These are phyloP conservation scores for Plasmodium yoelii DNA, from an alignment of 169 alveolate genomes.

Conservation along the genomic window DNA sequence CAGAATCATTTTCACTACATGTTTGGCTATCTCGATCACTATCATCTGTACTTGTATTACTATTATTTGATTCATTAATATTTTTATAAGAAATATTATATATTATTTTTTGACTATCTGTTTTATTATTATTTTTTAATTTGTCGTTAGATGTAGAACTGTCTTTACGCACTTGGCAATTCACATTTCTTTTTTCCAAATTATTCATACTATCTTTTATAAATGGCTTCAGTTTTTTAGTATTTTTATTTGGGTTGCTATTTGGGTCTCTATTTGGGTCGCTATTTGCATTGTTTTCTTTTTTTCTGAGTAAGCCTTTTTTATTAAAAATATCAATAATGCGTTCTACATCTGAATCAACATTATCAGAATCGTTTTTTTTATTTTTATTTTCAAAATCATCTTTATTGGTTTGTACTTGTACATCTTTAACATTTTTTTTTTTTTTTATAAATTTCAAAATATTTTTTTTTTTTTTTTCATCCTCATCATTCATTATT, in stretches of 20 bases:
- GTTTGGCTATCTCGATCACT: background rate
- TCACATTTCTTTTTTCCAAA: no score
- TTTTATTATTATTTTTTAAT: no score
- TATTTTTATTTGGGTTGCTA: no score
- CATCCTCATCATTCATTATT: background rate
- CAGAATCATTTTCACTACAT: background rate
- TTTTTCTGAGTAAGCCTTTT: background rate
- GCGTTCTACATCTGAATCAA: constrained; percentile 23
- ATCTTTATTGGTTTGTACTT: constrained; percentile 49
- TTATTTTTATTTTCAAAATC: constrained; percentile 1
- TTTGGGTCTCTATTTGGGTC: no score
- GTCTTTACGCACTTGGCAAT: no score
- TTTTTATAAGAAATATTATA: background rate
- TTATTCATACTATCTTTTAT: background rate
- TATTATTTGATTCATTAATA: background rate
- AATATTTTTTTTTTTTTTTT: background rate
- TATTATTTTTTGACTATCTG: background rate
- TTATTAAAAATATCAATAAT: constrained; percentile 20
- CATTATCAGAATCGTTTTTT: background rate
- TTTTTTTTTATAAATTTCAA: background rate
- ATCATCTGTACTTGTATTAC: background rate
- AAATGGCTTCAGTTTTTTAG: background rate
- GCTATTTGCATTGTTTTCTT: background rate
- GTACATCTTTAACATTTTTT: constrained; percentile 29
- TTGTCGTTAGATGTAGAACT: no score